phyloP scores from a whole-genome alignment of 2,329 filamentous ascomycete species.

The Pseudogymnoascus sp. region DNA sequence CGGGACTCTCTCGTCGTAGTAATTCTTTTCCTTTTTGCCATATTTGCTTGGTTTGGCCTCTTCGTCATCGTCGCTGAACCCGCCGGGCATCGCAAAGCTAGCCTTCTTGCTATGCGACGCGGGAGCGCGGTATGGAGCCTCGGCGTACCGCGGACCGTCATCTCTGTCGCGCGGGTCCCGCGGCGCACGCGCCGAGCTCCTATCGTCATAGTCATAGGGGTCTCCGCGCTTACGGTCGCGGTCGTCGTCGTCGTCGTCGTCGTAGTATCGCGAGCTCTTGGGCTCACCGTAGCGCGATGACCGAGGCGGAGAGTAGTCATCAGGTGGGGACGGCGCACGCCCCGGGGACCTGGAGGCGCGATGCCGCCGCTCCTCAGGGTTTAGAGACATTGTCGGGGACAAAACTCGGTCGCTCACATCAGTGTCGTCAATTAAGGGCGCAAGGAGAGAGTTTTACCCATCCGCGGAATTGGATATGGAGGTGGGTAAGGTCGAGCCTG shows the following conservation, averaged over 20 bases:
- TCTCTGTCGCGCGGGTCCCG: conserved; percentile 1
- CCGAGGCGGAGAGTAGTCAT: neutral
- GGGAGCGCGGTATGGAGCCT: neutral
- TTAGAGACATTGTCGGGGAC: conserved; percentile 6
- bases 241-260: neutral
- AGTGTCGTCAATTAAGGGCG: conserved; percentile 2
- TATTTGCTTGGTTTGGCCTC: neutral
- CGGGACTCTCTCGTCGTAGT: neutral
- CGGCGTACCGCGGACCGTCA: conserved; percentile 2
- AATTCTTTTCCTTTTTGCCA: neutral
- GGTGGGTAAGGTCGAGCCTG: conserved; percentile 1
- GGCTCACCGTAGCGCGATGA: neutral
- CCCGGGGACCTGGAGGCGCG: neutral
- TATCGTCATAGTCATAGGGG: neutral
- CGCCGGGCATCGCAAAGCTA: conserved; percentile 5
- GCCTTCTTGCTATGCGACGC: conserved; percentile 1
- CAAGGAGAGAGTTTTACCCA: neutral
- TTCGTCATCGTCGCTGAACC: neutral
- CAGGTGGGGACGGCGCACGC: neutral
- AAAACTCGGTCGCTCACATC: conserved; percentile 1
- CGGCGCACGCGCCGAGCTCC: neutral
- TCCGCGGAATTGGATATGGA: conserved; percentile 1
- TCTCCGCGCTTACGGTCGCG: neutral
- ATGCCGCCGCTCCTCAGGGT: conserved; percentile 2
- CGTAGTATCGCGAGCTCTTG: conserved; percentile 5